Percentiles rank a stretch among this genome's conserved stretches.
Conservation (phyloP, 805 yeast genomes). For the Saturnispora hagleri region DNA sequence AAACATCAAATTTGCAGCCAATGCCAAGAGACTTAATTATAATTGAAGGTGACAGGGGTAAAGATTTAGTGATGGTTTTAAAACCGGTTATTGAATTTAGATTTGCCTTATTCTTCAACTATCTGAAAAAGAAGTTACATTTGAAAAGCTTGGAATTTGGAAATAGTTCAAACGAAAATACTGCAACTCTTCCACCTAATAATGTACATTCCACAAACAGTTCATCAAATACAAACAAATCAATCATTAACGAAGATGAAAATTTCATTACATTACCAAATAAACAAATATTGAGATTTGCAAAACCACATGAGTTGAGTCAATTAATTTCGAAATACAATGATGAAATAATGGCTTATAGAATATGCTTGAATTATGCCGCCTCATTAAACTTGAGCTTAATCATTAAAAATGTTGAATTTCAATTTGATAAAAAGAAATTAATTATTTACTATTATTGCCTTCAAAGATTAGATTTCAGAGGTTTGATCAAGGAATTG, state of each 20-base stretch:
- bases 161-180: conserved; percentile 18
- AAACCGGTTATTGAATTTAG: conserved; percentile 56
- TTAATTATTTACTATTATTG: conserved; percentile 62
- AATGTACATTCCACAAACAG: conserved; percentile 11
- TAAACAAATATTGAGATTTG: conserved; percentile 68
- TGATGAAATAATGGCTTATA: conserved; percentile 64
- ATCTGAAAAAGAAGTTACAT: conserved; percentile 65
- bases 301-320: conserved; percentile 59
- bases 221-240: conserved; percentile 11
- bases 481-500: conserved; percentile 62
- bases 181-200: conserved; percentile 19
- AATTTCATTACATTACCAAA: conserved; percentile 65
- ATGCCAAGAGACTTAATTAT: conserved; percentile 59
- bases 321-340: conserved; percentile 54
- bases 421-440: conserved; percentile 74
- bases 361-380: conserved; percentile 46
- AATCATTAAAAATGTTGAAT: conserved; percentile 65
- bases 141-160: conserved; percentile 39
- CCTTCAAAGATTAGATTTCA: conserved; percentile 60
- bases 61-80: conserved; percentile 64
- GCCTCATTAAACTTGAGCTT: conserved; percentile 35
- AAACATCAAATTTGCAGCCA: conserved; percentile 50
- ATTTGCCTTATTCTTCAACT: conserved; percentile 63
- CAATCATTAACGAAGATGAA: conserved; percentile 43
- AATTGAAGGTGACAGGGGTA: conserved; percentile 79